A percentile compares a stretch with the other conserved stretches of the same genome.
phyloP scores from a whole-genome alignment of 2,329 filamentous ascomycete genomes.

The Malbranchea zuffiana region DNA sequence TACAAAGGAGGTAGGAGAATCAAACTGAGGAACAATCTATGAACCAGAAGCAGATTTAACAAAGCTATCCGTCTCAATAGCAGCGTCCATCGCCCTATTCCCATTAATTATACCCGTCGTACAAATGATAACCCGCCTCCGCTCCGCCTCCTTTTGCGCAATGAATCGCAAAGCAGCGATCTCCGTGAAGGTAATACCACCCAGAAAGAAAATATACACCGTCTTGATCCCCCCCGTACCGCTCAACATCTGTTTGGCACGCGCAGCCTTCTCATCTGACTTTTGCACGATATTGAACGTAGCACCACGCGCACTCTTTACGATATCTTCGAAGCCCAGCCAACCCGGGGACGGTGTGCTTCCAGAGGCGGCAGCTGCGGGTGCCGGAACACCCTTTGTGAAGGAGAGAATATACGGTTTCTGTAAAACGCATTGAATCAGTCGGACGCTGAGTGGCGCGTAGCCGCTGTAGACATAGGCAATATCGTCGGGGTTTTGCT shows the following conservation, averaged over 20 bases:
- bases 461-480: constrained; percentile 98
- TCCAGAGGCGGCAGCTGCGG: constrained; percentile 38
- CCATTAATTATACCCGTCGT: constrained; percentile 88
- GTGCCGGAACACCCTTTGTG: constrained; percentile 51
- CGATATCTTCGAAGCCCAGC: constrained; percentile 84
- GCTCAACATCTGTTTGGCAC: constrained; percentile 71
- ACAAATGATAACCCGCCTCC: constrained; percentile 78
- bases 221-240: constrained; percentile 68
- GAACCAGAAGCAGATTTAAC: neutral
- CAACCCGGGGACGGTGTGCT: constrained; percentile 63
- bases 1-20: neutral
- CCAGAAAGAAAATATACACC: constrained; percentile 91
- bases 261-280: constrained; percentile 83
- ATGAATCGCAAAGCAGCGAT: constrained; percentile 90
- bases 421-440: constrained; percentile 86
- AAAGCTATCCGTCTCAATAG: constrained; percentile 61
- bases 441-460: constrained; percentile 77
- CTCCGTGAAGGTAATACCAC: constrained; percentile 93
- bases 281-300: constrained; percentile 90
- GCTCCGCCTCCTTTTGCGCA: constrained; percentile 67
- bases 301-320: constrained; percentile 75
- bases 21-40: neutral
- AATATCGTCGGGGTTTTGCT: constrained; percentile 85
- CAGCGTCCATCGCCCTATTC: constrained; percentile 75
- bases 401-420: constrained; percentile 71